Percentiles rank a stretch among this genome's conserved stretches.
Conservation (phyloP, 805 yeast genomes). For the Yamadazyma ubonensis region DNA sequence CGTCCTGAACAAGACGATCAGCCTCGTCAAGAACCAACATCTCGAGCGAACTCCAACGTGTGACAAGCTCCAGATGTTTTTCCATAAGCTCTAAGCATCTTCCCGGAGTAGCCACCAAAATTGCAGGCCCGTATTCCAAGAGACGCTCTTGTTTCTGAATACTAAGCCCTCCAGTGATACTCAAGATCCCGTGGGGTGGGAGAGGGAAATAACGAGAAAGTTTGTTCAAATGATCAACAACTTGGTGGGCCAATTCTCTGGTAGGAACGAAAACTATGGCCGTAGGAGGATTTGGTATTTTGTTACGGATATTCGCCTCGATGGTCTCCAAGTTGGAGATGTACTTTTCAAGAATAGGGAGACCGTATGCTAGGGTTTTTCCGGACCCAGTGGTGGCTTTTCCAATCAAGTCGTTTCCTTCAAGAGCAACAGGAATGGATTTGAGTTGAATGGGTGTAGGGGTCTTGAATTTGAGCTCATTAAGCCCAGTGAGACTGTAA, state of each 20-base stretch:
- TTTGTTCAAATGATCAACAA: conserved; percentile 69
- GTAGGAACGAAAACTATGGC: conserved; percentile 93
- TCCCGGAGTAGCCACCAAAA: conserved; percentile 95
- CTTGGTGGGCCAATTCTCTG: conserved; percentile 94
- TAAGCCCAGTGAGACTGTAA: conserved; percentile 61
- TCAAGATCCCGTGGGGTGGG: conserved; percentile 57
- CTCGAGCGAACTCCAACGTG: conserved; percentile 46
- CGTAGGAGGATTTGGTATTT: conserved; percentile 45
- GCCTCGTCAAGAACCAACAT: conserved; percentile 87
- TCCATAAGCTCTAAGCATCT: conserved; percentile 81
- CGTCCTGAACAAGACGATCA: conserved; percentile 90
- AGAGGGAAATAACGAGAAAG: conserved; percentile 54
- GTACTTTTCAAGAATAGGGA: conserved; percentile 79
- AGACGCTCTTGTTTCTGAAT: conserved; percentile 90
- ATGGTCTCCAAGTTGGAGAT: conserved; percentile 25
- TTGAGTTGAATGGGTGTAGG: conserved; percentile 86
- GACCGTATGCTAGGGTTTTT: conserved; percentile 92
- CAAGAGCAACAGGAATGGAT: conserved; percentile 71
- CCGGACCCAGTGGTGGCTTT: conserved; percentile 98
- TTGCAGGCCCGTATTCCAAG: conserved; percentile 68
- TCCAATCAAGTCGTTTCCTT: conserved; percentile 83
- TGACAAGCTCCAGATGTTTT: conserved; percentile 48
- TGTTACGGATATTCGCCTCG: conserved; percentile 18
- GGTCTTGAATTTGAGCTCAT: conserved; percentile 51
- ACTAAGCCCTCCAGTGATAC: conserved; percentile 92